phyloP scores from a whole-genome alignment of 2,329 filamentous ascomycete species.

The Didymella segeticola region DNA sequence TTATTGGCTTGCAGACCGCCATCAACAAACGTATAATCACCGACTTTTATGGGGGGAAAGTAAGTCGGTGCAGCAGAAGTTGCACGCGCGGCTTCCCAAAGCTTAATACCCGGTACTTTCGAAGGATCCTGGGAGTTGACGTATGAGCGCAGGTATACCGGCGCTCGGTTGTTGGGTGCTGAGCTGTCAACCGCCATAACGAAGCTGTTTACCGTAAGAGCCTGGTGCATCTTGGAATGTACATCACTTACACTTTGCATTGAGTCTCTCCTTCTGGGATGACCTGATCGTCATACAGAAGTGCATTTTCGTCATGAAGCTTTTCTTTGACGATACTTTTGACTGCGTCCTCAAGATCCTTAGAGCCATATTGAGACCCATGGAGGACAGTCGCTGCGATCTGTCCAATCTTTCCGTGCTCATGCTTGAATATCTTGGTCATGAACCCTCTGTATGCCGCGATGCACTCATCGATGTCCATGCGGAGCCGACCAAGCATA shows the following conservation, averaged over 20 bases:
- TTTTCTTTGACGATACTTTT: neutral
- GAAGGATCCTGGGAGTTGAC: constrained; percentile 1
- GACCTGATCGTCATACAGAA: neutral
- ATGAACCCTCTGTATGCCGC: neutral
- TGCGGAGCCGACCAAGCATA: neutral
- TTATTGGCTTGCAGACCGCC: constrained; percentile 3
- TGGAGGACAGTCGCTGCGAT: neutral
- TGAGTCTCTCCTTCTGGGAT: neutral
- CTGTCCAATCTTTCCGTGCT: neutral
- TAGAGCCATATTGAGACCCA: neutral
- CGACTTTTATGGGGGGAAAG: constrained; percentile 10
- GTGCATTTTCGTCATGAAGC: neutral
- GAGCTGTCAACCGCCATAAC: neutral
- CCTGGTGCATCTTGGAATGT: neutral
- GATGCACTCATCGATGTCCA: neutral
- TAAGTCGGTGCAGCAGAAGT: constrained; percentile 14
- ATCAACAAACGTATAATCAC: neutral
- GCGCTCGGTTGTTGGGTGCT: neutral
- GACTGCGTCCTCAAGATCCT: neutral
- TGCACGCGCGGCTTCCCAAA: constrained; percentile 14
- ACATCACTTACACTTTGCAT: neutral
- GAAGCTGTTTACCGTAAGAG: neutral
- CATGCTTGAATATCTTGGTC: neutral
- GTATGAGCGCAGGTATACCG: neutral
- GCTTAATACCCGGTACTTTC: neutral